A percentile compares a stretch with the other conserved stretches of the same genome.
These are phyloP conservation scores for Candida neerlandica DNA, from an alignment of 1,139 yeast species.

Conservation along the genomic window DNA sequence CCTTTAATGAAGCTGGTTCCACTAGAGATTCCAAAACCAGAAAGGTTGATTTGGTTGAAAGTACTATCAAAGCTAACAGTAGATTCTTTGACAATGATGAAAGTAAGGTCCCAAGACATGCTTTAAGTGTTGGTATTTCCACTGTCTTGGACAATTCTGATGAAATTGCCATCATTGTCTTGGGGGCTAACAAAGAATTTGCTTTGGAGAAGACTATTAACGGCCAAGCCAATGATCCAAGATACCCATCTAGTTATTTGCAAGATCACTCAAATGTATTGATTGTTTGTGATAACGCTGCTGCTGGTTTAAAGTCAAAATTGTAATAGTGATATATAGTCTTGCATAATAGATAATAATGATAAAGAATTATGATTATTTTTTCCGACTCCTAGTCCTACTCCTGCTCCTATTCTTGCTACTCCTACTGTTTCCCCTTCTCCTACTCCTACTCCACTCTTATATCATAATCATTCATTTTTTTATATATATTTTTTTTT, in stretches of 20 bases:
- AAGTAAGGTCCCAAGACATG: conserved; percentile 54
- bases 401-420: background rate
- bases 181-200: conserved; percentile 45
- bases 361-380: too few species aligned
- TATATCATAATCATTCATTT: background rate
- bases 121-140: conserved; percentile 62
- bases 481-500: background rate
- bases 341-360: background rate
- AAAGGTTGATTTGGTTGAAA: conserved; percentile 49
- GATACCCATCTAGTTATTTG: conserved; percentile 49
- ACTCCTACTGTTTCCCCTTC: background rate
- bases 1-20: conserved; percentile 65
- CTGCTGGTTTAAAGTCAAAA: conserved; percentile 40
- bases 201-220: conserved; percentile 48
- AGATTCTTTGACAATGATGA: conserved; percentile 54
- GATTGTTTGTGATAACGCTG: conserved; percentile 50
- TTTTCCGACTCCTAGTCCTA: background rate
- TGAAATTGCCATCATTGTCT: conserved; percentile 52
- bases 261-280: conserved; percentile 49
- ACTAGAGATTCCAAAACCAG: conserved; percentile 50
- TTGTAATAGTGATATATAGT: conserved; percentile 20
- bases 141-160: conserved; percentile 62
- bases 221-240: conserved; percentile 37
- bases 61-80: conserved; percentile 59
- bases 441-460: background rate